Base-by-base conservation (phyloP, 805 yeast species). In the Pichia californica region DNA sequence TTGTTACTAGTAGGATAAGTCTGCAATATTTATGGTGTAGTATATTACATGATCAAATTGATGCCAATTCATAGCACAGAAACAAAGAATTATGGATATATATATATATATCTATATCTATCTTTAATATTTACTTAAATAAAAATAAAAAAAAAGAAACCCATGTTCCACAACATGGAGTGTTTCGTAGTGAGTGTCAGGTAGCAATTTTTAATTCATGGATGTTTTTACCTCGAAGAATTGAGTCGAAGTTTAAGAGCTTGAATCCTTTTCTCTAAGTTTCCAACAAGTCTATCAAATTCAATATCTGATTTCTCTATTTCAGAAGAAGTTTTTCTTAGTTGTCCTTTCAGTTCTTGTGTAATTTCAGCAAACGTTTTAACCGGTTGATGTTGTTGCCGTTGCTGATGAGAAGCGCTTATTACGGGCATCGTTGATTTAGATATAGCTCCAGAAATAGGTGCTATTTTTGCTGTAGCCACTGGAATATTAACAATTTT, bases 291-390 rank as follows among this genome's bases (percentile, higher is more conserved):
- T 23, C 50, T 42, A 10, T 36, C 45, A 32, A 58, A 40, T 27
- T 54, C 58, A 31, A 36, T 43, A 36, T 59, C 62, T 5, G 52
- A 42, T 25, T 46, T 48, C 11, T 52, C 53, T 13, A 59, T 41
- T 40, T 57, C 56, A 23, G 45, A 25, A 1, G 31, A 13, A n/a
- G 55, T 46, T 25, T 49, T 48, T 15, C 52, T 51, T 37, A 59
- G 31, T 35, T 50, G 51, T 4, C 48, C 48, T 3, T 52, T 56
- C 8, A 59, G 32, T 18, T 46, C 47, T 13, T 50, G 52, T 3
- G 59, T 51, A 9, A 59, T 45, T 37, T 59, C 63, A 4, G 57
- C 47, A 2, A 58, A 44, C 8, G 62, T 43, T 27, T 43, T 34
- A 14, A 30, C 30, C 9, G 39, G 23, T 10, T 33, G 36, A 19